Evolutionary conservation across 352 stramenopile species (phyloP).

Genomic region (Elongisporangium prolatum): DNA sequence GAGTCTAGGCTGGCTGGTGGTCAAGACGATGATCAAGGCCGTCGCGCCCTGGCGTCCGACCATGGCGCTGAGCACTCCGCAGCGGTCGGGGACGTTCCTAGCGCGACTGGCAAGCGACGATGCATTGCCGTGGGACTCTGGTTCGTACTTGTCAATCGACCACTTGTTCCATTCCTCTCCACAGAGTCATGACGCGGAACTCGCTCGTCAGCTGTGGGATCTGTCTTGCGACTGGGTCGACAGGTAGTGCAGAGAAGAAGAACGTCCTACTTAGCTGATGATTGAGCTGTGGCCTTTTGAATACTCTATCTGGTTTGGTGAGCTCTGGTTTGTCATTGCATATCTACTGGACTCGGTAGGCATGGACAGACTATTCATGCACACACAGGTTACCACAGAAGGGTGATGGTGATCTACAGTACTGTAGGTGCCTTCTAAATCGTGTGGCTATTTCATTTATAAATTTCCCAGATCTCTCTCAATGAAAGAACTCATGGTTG

Average conservation of each 20-base stretch:
- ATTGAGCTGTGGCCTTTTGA: too few species aligned
- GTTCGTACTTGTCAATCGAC: background rate
- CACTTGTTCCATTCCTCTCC: background rate
- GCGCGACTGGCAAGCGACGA: slow-evolving; percentile 26
- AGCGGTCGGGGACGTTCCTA: slow-evolving; percentile 27
- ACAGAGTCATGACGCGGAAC: background rate
- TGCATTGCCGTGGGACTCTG: slow-evolving; percentile 10
- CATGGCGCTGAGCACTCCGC: slow-evolving; percentile 19
- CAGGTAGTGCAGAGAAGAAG: background rate
- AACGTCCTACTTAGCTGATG: background rate
- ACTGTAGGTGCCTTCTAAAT: too few species aligned
- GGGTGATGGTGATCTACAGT: too few species aligned
- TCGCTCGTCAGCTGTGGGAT: background rate
- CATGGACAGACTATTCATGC: too few species aligned
- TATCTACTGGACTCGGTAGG: too few species aligned
- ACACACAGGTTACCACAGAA: too few species aligned
- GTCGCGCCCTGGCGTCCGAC: slow-evolving; percentile 14
- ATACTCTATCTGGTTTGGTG: too few species aligned
- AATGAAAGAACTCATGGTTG: too few species aligned
- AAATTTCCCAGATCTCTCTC: too few species aligned
- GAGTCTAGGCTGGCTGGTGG: slow-evolving; percentile 14
- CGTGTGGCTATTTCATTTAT: too few species aligned
- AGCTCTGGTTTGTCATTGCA: too few species aligned
- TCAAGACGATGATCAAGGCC: slow-evolving; percentile 25
- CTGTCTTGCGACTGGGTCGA: background rate